A percentile compares a stretch with the other conserved stretches of the same genome.
phyloP scores from a whole-genome alignment of 306 rosid genomes.

The Vigna mungo region DNA sequence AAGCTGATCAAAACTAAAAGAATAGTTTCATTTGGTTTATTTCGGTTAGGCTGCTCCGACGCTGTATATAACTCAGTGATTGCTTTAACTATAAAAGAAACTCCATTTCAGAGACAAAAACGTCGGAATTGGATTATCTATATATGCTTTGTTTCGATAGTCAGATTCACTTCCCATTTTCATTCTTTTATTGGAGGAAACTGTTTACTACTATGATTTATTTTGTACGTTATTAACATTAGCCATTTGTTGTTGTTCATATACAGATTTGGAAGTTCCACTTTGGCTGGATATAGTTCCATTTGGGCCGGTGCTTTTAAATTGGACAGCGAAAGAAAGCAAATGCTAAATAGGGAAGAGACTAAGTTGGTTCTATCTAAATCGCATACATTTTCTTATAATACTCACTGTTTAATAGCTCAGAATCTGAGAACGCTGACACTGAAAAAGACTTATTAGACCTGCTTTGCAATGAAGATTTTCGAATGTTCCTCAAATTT shows the following conservation, averaged over 20 bases:
- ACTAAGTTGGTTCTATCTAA: slow-evolving; percentile 46
- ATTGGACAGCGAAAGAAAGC: neutral
- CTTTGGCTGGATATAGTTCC: slow-evolving; percentile 8
- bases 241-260: neutral
- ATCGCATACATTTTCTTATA: slow-evolving; percentile 93
- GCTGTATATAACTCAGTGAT: neutral
- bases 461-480: slow-evolving; percentile 70
- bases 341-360: neutral
- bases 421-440: slow-evolving; percentile 79
- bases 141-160: neutral
- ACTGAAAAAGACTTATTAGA: slow-evolving; percentile 68
- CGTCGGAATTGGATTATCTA: neutral
- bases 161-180: neutral
- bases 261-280: slow-evolving; percentile 30
- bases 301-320: slow-evolving; percentile 19
- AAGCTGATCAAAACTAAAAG: neutral
- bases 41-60: neutral
- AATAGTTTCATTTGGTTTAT: neutral
- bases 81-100: neutral
- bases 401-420: slow-evolving; percentile 74
- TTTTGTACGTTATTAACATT: neutral
- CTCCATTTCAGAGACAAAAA: neutral
- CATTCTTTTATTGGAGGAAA: neutral
- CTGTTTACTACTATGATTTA: neutral
- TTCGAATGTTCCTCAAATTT: slow-evolving; percentile 68